Percentiles rank a stretch among this genome's conserved stretches.
phyloP scores from a whole-genome alignment of 192 early-diverging fungal species.

The Phycomyces nitens region DNA sequence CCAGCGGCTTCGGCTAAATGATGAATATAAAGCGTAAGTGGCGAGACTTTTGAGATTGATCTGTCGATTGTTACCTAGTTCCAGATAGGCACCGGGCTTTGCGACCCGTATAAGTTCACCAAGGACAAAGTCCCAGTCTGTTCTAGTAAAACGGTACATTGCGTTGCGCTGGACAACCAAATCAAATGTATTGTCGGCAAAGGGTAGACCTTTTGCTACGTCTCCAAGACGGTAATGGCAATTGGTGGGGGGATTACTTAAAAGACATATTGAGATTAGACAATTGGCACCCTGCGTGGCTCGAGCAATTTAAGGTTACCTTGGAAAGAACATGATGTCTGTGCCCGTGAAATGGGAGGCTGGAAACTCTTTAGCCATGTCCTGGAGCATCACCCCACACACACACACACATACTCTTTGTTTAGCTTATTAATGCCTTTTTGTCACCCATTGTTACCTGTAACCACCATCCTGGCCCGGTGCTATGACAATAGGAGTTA shows the following conservation, averaged over 20 bases:
- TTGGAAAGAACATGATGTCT: slow-evolving; percentile 35
- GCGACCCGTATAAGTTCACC: slow-evolving; percentile 30
- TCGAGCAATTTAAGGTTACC: slow-evolving; percentile 1
- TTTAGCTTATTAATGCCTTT: neutral
- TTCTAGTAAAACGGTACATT: slow-evolving; percentile 16
- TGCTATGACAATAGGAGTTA: slow-evolving; percentile 9
- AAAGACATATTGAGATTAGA: neutral
- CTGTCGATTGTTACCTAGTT: slow-evolving; percentile 16
- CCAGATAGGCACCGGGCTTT: slow-evolving; percentile 35
- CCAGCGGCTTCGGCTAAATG: slow-evolving; percentile 18
- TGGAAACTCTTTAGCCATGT: slow-evolving; percentile 26
- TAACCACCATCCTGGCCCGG: slow-evolving; percentile 35
- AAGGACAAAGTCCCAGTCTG: slow-evolving; percentile 24
- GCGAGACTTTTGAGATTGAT: too few species aligned
- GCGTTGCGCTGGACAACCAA: slow-evolving; percentile 29
- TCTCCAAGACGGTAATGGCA: slow-evolving; percentile 42
- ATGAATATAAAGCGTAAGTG: too few species aligned
- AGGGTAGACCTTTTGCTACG: slow-evolving; percentile 31
- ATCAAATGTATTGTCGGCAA: slow-evolving; percentile 34
- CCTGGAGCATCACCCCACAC: slow-evolving; percentile 7
- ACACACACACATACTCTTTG: neutral
- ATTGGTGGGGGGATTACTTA: slow-evolving; percentile 35
- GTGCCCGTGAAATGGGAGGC: slow-evolving; percentile 36
- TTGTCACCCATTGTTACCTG: slow-evolving; percentile 11
- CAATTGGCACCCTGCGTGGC: neutral